Evolutionary conservation across 129 eudicot species (phyloP).

Genomic region (Apium graveolens): DNA sequence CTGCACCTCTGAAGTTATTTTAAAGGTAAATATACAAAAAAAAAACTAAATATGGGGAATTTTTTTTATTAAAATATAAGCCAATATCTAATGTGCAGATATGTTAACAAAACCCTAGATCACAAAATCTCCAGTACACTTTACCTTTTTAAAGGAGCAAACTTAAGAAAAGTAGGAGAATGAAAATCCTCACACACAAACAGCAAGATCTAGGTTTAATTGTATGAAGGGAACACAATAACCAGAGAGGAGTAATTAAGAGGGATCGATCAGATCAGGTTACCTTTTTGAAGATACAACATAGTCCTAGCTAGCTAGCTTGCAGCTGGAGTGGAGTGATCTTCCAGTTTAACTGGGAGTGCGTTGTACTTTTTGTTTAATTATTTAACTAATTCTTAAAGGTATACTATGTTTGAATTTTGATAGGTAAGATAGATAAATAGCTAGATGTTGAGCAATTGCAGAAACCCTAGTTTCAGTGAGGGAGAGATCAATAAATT

Average conservation of each 20-base stretch:
- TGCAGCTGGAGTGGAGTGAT: neutral
- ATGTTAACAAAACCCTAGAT: neutral
- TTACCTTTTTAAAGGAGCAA: neutral
- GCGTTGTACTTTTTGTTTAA: too few relatives aligned
- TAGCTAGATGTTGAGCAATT: too few relatives aligned
- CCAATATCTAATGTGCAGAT: neutral
- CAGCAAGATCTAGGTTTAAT: neutral
- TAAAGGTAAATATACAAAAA: too few relatives aligned
- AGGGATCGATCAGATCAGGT: neutral
- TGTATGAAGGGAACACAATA: neutral
- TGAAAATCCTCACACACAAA: neutral
- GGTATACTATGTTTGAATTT: too few relatives aligned
- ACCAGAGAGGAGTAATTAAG: neutral
- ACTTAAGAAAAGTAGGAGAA: neutral
- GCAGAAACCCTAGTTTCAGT: too few relatives aligned
- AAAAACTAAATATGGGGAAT: too few relatives aligned
- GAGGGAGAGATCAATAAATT: too few relatives aligned
- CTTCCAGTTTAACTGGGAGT: neutral
- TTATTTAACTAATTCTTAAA: too few relatives aligned
- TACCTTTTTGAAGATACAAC: neutral
- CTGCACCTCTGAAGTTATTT: too few relatives aligned
- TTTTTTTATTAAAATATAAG: neutral
- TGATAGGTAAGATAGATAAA: too few relatives aligned
- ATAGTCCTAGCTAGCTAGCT: neutral
- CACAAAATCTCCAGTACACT: neutral